Base-by-base conservation (phyloP, 176 grass and related monocot species). In the Rhynchospora tenuis region DNA sequence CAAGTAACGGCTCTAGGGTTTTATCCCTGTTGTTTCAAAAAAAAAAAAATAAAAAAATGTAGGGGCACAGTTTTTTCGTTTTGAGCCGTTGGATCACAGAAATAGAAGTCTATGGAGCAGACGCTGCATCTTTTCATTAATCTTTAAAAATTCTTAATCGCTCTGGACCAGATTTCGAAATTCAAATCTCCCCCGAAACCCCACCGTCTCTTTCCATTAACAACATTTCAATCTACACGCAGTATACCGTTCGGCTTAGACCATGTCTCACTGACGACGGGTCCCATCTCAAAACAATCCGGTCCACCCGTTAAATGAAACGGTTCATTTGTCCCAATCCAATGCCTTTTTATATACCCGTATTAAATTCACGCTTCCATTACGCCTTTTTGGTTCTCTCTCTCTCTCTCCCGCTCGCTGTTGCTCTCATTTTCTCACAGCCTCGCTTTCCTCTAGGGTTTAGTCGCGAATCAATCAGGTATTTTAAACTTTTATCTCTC, bases 101-200 rank as follows among this genome's bases (percentile, higher is more conserved):
- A 73, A 42, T 42, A 23, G n/a, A 74, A 75, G 46, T 75, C 73
- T 77, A 9, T 10, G 14, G 73, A 54, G 24, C 42, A 8, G 73
- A 52, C 44, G 4, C 27, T 54, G 31, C 50, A 51, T 42, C 24
- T 15, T 45, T 20, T 28, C 15, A 33, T 19, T 71, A 19, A 17
- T 15, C 16, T 75, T 75, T 50, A n/a, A 45, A 48, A 61, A 26
- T 61, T 61, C 59, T 61, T 10, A 23, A 79, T 59, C 23, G 12
- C 75, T 51, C 51, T 26, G 5, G 27, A 59, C 9, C 48, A 10
- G 27, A 57, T 79, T 79, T 79, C 75, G 75, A 79, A 79, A 59
- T 79, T 59, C 75, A 79, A 79, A 79, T 79, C 55, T 79, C 52
- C 52, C 50, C 24, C 65, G 65, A 70, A 64, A 24, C 13, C 4